phyloP scores from a whole-genome alignment of 116 monocot species.

The Iris pallida region DNA sequence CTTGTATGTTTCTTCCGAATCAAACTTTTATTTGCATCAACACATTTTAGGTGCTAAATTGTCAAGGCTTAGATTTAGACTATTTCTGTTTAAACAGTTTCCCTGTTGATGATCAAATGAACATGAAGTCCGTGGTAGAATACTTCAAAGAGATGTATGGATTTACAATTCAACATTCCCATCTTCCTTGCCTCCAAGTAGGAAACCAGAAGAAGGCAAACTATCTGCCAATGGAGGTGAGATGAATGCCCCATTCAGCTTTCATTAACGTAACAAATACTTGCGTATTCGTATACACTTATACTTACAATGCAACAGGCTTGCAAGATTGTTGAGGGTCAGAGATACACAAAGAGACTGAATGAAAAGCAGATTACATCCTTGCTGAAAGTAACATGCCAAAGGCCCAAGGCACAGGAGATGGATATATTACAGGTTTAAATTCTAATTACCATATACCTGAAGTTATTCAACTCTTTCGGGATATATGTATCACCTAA shows the following conservation, averaged over 20 bases:
- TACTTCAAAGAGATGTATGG: conserved; percentile 83
- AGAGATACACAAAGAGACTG: conserved; percentile 71
- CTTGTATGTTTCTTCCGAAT: background rate
- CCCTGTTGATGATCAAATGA: conserved; percentile 87
- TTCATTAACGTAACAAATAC: conserved; percentile 1
- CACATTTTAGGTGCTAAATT: background rate
- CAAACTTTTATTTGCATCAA: background rate
- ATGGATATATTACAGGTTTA: conserved; percentile 55
- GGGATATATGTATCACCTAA: too few relatives aligned
- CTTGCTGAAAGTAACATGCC: conserved; percentile 76
- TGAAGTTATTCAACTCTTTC: too few relatives aligned
- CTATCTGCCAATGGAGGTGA: conserved; percentile 90
- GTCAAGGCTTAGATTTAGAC: background rate
- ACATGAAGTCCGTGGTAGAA: conserved; percentile 80
- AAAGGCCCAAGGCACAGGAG: conserved; percentile 71
- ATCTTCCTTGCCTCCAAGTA: conserved; percentile 85
- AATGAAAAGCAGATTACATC: conserved; percentile 87
- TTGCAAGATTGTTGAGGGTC: conserved; percentile 82
- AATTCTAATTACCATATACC: background rate
- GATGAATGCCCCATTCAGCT: background rate
- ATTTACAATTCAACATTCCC: conserved; percentile 56
- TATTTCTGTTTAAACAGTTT: conserved; percentile 42
- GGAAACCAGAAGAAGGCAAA: conserved; percentile 74
- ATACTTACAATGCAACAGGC: conserved; percentile 28
- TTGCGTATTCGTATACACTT: background rate